phyloP scores from a whole-genome alignment of 495 filamentous ascomycete genomes.

The Aspergillus ostianus region DNA sequence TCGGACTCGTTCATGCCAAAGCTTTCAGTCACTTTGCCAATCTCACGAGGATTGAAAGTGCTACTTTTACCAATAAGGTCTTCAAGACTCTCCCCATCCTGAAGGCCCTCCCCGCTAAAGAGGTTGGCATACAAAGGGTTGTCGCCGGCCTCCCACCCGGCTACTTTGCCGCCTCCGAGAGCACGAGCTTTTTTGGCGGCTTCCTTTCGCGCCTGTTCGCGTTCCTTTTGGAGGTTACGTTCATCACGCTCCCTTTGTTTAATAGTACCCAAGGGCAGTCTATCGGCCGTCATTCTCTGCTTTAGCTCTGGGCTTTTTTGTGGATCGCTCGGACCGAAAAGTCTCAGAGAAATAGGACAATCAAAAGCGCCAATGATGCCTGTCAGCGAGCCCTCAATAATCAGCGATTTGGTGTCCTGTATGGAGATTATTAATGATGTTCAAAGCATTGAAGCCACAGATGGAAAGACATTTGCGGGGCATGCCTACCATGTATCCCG shows the following conservation, averaged over 20 bases:
- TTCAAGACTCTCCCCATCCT: conserved; percentile 47
- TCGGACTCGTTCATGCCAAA: conserved; percentile 68
- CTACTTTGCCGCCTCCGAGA: conserved; percentile 39
- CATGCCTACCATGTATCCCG: conserved; percentile 61
- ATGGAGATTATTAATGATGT: background rate
- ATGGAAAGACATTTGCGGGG: background rate
- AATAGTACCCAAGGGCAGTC: conserved; percentile 49
- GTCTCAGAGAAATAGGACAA: conserved; percentile 63
- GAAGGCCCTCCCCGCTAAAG: conserved; percentile 22
- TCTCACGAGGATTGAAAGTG: conserved; percentile 65
- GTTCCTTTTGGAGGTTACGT: conserved; percentile 27
- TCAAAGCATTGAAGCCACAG: background rate
- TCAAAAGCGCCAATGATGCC: conserved; percentile 64
- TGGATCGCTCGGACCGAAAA: conserved; percentile 65
- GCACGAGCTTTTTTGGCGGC: conserved; percentile 48
- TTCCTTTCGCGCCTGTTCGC: conserved; percentile 46
- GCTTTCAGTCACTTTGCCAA: conserved; percentile 64
- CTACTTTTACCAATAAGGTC: conserved; percentile 67
- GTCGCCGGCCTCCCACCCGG: conserved; percentile 29
- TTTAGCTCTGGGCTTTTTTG: conserved; percentile 51
- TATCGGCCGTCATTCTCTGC: conserved; percentile 60
- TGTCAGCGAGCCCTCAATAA: conserved; percentile 64
- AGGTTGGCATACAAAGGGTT: conserved; percentile 34
- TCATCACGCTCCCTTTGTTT: conserved; percentile 35
- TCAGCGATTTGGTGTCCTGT: conserved; percentile 50